phyloP scores from a whole-genome alignment of 2,329 filamentous ascomycete species.

The Coleophoma cylindrospora region DNA sequence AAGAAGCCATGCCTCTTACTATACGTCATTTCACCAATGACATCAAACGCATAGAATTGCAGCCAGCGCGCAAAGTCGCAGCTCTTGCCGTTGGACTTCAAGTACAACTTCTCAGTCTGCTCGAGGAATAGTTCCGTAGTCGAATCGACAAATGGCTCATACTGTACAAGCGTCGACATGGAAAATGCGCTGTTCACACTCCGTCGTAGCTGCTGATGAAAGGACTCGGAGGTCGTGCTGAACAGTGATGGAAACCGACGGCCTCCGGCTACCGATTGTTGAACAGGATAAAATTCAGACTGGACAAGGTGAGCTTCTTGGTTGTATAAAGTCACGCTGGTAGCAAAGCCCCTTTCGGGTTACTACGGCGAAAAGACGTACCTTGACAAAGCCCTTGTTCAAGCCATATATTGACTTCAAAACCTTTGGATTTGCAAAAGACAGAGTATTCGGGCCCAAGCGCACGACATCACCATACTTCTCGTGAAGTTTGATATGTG shows the following conservation, averaged over 20 bases:
- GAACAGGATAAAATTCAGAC: conserved; percentile 78
- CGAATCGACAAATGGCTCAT: conserved; percentile 75
- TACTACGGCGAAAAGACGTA: conserved; percentile 26
- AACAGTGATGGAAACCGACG: conserved; percentile 67
- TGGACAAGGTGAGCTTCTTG: conserved; percentile 26
- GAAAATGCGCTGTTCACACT: conserved; percentile 73
- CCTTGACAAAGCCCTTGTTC: conserved; percentile 78
- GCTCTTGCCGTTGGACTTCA: conserved; percentile 20
- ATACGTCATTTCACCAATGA: conserved; percentile 74
- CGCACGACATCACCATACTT: conserved; percentile 71
- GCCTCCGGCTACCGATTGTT: conserved; percentile 67
- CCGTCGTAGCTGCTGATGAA: conserved; percentile 69
- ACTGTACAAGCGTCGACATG: conserved; percentile 72
- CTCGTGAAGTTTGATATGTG: conserved; percentile 62
- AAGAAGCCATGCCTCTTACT: conserved; percentile 72
- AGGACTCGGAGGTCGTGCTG: conserved; percentile 69
- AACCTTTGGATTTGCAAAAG: conserved; percentile 68
- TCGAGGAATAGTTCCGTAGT: conserved; percentile 67
- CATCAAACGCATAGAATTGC: conserved; percentile 78
- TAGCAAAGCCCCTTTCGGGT: background rate
- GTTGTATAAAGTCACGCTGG: background rate
- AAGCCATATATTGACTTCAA: conserved; percentile 75
- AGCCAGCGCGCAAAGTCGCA: conserved; percentile 70
- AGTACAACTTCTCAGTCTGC: conserved; percentile 53
- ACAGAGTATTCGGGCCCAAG: conserved; percentile 68